Conservation (phyloP, 306 rosid species). For the Quillaja saponaria region DNA sequence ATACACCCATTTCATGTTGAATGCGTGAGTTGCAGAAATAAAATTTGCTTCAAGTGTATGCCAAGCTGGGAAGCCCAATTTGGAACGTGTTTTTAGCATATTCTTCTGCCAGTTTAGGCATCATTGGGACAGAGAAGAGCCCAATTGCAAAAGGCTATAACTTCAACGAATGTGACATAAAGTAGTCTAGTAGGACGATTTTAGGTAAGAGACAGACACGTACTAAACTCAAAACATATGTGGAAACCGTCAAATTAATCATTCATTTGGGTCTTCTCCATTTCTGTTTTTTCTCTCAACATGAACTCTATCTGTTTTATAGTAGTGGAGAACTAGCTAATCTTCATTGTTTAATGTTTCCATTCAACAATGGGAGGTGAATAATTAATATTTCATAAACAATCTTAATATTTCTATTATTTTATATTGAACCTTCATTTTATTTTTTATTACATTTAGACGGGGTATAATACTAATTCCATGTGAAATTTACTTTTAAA, state of each 20-base stretch:
- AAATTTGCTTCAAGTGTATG: slow-evolving; percentile 32
- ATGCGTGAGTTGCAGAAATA: slow-evolving; percentile 30
- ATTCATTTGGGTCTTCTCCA: slow-evolving; percentile 11
- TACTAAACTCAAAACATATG: slow-evolving; percentile 29
- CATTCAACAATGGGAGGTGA: too few species aligned
- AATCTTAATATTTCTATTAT: too few species aligned
- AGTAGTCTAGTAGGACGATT: slow-evolving; percentile 34
- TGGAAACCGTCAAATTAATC: slow-evolving; percentile 9
- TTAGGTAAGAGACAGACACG: slow-evolving; percentile 1
- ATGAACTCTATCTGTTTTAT: too few species aligned
- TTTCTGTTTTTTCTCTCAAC: too few species aligned
- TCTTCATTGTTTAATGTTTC: too few species aligned
- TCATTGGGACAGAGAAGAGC: slow-evolving; percentile 20
- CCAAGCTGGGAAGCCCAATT: slow-evolving; percentile 39
- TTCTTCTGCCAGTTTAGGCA: slow-evolving; percentile 26
- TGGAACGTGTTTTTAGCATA: slow-evolving; percentile 37
- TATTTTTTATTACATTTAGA: too few species aligned
- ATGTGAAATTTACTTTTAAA: too few species aligned
- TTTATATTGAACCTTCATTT: too few species aligned
- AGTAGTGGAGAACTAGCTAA: too few species aligned
- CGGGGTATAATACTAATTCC: too few species aligned
- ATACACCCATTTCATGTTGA: slow-evolving; percentile 29
- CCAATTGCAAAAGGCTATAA: slow-evolving; percentile 17
- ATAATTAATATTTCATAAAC: too few species aligned
- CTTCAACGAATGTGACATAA: slow-evolving; percentile 26